Evolutionary conservation across 2,329 filamentous ascomycete genomes (phyloP).

Genomic region (Acrodontium crateriforme): DNA sequence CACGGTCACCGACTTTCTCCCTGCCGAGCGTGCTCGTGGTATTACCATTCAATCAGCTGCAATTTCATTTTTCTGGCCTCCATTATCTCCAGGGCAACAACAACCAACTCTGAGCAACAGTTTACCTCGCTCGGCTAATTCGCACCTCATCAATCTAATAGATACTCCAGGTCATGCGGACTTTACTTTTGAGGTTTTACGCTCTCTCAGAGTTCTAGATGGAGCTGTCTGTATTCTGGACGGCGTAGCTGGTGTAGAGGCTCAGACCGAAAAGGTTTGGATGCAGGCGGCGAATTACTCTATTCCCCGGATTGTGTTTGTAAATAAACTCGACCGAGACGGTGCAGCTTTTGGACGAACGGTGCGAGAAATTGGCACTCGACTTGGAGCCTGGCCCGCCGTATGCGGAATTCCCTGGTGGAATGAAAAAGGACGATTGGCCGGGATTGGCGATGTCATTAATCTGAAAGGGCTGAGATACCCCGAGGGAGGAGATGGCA

Average conservation of each 20-base stretch:
- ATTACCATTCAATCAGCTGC: constrained; percentile 98
- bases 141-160: constrained; percentile 76
- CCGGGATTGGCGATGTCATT: constrained; percentile 74
- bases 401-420: constrained; percentile 96
- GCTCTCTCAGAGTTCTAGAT: constrained; percentile 76
- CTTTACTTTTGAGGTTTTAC: constrained; percentile 90
- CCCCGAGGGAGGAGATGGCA: constrained; percentile 52
- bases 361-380: constrained; percentile 68
- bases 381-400: constrained; percentile 71
- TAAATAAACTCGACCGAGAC: constrained; percentile 77
- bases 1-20: constrained; percentile 92
- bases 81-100: constrained; percentile 19
- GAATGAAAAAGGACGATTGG: constrained; percentile 56
- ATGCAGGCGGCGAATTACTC: constrained; percentile 70
- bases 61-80: constrained; percentile 90
- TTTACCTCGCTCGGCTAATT: constrained; percentile 12
- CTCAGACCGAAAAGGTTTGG: constrained; percentile 96
- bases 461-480: constrained; percentile 63
- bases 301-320: constrained; percentile 69
- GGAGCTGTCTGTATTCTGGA: constrained; percentile 88
- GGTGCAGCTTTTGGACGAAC: constrained; percentile 73
- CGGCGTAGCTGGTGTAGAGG: constrained; percentile 85
- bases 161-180: constrained; percentile 96
- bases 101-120: constrained; percentile 13
- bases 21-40: constrained; percentile 77